These are phyloP conservation scores for Monosporascus sp. DNA, from an alignment of 2,329 filamentous ascomycete genomes.

Conservation along the genomic window DNA sequence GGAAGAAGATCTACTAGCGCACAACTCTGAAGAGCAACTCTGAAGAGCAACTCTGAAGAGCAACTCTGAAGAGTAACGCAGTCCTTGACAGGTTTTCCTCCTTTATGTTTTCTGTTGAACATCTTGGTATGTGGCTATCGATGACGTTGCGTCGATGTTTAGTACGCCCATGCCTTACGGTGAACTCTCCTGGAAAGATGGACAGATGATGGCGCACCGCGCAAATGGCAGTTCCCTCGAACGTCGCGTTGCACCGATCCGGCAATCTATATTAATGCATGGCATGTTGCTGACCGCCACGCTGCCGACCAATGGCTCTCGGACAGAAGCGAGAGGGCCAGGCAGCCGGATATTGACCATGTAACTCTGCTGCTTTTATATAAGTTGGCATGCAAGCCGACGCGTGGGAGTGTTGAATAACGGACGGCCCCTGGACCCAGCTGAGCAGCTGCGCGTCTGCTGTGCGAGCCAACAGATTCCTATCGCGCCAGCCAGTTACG, in stretches of 20 bases:
- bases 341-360: conserved; percentile 1
- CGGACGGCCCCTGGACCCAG: not conserved
- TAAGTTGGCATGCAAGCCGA: not conserved
- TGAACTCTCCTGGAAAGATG: not conserved
- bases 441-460: not conserved
- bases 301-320: conserved; percentile 13
- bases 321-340: conserved; percentile 15
- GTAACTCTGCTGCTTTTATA: conserved; percentile 2
- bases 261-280: conserved; percentile 16
- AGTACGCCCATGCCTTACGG: not conserved
- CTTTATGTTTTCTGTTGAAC: too few species aligned
- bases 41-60: too few species aligned
- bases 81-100: too few species aligned
- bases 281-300: conserved; percentile 4
- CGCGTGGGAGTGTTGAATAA: not conserved
- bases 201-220: not conserved
- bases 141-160: not conserved
- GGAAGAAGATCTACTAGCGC: too few species aligned
- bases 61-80: too few species aligned
- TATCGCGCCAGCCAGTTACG: not conserved
- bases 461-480: not conserved
- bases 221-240: conserved; percentile 1
- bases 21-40: too few species aligned
- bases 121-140: not conserved
- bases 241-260: conserved; percentile 11